Base-by-base conservation (phyloP, 1,139 yeast species). In the Pichia sp. region DNA sequence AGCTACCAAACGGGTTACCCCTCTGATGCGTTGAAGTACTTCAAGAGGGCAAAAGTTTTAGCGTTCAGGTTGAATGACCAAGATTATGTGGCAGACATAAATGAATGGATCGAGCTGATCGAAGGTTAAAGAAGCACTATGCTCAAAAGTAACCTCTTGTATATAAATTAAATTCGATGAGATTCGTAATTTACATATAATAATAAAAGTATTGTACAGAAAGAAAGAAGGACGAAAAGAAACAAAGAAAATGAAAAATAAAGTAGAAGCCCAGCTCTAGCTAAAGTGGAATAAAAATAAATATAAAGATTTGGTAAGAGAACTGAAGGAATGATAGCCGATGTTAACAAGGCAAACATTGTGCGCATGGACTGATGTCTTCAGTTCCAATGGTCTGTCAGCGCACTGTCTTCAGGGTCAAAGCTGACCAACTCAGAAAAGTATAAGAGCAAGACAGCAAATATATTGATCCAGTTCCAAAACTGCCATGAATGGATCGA, bases 391-490 rank as follows among this genome's bases (percentile, higher is more conserved):
- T 64, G 67, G 50, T 63, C 65, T 19, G 68, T 61, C 40, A 66
- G 58, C 21, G 66, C 61, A 53, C 62, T 64, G 49, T 66, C 70
- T 47, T 64, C 67, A 3, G 66, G 65, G 47, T 65, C 63, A 48
- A 61, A 64, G 47, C 65, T 62, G 9, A 61, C 51, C 43, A 91
- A 73, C 69, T 91, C 98, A 51, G 87, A 74, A 40, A 86, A 83
- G 68, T 93, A 93, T 46, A 93, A 72, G n/a, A 82, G 71, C 54
- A 93, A 72, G 12, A 96, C 87, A 50, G 85, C 79, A 59, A 83
- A 83, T 76, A 91, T 87, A 65, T 91, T 91, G 53, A 87, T 78
- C 98, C 98, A 91, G 61, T 91, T 89, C 98, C 99, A 91, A 67
- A 91, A 87, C 63, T 88, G 89, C 88, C 96, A 87, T 55, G 95